phyloP scores from a whole-genome alignment of 2,329 filamentous ascomycete species.

The Ceratocystis eucalypticola region DNA sequence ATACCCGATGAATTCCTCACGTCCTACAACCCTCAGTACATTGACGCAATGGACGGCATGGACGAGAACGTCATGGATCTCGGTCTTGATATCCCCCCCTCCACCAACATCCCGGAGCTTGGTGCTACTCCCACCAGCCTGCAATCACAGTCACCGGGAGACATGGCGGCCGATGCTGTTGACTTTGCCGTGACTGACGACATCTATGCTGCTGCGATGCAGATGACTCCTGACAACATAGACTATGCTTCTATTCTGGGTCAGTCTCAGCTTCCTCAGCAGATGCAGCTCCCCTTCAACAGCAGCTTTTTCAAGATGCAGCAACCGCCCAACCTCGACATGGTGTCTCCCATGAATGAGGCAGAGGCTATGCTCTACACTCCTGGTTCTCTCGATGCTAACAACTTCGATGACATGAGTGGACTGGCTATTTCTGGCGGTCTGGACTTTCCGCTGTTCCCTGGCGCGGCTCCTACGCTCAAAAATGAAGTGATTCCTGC shows the following conservation, averaged over 20 bases:
- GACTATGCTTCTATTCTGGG: conserved; percentile 27
- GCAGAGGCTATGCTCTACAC: conserved; percentile 49
- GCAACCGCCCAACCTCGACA: conserved; percentile 16
- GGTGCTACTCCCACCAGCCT: conserved; percentile 15
- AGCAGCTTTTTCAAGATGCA: conserved; percentile 5
- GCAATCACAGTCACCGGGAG: conserved; percentile 16
- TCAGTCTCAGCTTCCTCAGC: conserved; percentile 24
- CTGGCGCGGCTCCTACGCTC: conserved; percentile 20
- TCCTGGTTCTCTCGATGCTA: conserved; percentile 47
- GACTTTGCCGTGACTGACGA: conserved; percentile 51
- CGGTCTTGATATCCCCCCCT: conserved; percentile 17
- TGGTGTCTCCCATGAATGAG: conserved; percentile 48
- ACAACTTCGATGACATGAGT: conserved; percentile 44
- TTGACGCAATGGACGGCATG: conserved; percentile 29
- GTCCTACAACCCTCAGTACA: conserved; percentile 21
- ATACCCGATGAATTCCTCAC: conserved; percentile 35
- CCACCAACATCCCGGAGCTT: conserved; percentile 13
- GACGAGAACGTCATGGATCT: conserved; percentile 22
- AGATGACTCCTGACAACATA: conserved; percentile 25
- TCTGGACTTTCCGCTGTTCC: conserved; percentile 54
- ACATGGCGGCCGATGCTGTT: conserved; percentile 31
- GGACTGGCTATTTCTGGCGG: conserved; percentile 29
- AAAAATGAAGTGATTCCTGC: conserved; percentile 32
- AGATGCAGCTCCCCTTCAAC: conserved; percentile 11
- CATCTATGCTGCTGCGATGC: conserved; percentile 46